A percentile compares a stretch with the other conserved stretches of the same genome.
Conservation (phyloP, 768 basidiomycete species). For the Rubroboletus pulcherrimus region DNA sequence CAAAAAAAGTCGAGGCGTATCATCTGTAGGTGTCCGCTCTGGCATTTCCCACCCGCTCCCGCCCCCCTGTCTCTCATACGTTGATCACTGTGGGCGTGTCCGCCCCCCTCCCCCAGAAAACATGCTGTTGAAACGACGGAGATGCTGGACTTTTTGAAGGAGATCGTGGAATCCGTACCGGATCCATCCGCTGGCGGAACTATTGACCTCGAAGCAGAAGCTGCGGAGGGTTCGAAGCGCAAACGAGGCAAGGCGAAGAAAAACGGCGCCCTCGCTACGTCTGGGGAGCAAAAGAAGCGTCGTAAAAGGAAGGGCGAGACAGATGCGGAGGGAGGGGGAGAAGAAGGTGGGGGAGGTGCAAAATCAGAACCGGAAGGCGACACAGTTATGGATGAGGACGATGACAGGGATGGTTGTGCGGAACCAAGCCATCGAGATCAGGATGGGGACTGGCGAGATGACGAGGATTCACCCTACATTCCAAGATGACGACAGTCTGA, state of each 20-base stretch:
- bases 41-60: background rate
- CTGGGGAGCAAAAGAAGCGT: slow-evolving; percentile 43
- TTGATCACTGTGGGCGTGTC: background rate
- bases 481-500: slow-evolving; percentile 28
- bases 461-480: slow-evolving; percentile 43
- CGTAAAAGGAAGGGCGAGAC: slow-evolving; percentile 45
- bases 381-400: slow-evolving; percentile 38
- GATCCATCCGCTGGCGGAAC: slow-evolving; percentile 86
- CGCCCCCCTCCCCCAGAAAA: slow-evolving; percentile 54
- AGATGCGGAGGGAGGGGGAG: slow-evolving; percentile 33
- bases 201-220: slow-evolving; percentile 65
- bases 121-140: slow-evolving; percentile 85
- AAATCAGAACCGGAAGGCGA: slow-evolving; percentile 38
- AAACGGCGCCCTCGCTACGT: slow-evolving; percentile 34
- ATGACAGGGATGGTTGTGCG: slow-evolving; percentile 38
- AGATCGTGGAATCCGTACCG: slow-evolving; percentile 80
- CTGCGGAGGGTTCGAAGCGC: slow-evolving; percentile 50
- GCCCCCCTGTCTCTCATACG: background rate
- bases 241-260: slow-evolving; percentile 55
- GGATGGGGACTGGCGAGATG: slow-evolving; percentile 40
- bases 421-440: slow-evolving; percentile 40
- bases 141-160: slow-evolving; percentile 91
- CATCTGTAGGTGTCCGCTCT: slow-evolving; percentile 68
- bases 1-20: slow-evolving; percentile 88
- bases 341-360: slow-evolving; percentile 34